Base-by-base conservation (phyloP, 2,329 filamentous ascomycete genomes). In the Chrysosporium keratinophilum region DNA sequence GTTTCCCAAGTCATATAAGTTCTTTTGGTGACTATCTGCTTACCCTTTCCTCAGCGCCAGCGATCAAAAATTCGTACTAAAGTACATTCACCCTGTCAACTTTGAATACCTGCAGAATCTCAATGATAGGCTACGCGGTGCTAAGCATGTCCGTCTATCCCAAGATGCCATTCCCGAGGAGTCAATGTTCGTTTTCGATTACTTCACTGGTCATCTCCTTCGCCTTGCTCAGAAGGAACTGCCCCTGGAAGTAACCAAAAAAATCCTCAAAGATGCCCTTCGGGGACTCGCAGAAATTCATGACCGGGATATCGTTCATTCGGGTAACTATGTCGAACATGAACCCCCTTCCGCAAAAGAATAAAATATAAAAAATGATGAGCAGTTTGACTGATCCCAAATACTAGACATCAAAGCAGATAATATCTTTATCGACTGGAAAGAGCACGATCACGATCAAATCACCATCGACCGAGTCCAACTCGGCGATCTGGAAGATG, bases 151-250 rank as follows among this genome's bases (percentile, higher is more conserved):
- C 37, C 64, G 70, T 37, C 64, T 66, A 1, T 57, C 69, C 15
- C 59, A 66, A 39, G 71, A 74, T 58, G 68, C 67, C 42, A 64
- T 73, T 54, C 68, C 70, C 6, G 69, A 71, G 15, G 63, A 68
- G 57, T 67, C 66, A 31, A 71, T 72, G 63, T 73, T 74, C 57
- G 68, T 71, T 54, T 74, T 71, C 55, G 67, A 67, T 55, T 73
- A 72, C 60, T 60, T 74, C 53, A 67, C 63, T 5, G 67, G 70
- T 46, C 62, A 74, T 59, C 63, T 74, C 10, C 67, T 74, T 57
- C 31, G 17, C 9, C 66, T 73, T 53, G 67, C 62, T 46, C 67
- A 69, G 58, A 70, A 67, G 56, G 63, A 70, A 28, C 51, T 72
- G 12, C 61, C 69, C 11, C 52, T 69, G 35, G 50, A 61, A 19